Conservation (phyloP, 2,329 filamentous ascomycete genomes). For the Ilyonectria robusta region DNA sequence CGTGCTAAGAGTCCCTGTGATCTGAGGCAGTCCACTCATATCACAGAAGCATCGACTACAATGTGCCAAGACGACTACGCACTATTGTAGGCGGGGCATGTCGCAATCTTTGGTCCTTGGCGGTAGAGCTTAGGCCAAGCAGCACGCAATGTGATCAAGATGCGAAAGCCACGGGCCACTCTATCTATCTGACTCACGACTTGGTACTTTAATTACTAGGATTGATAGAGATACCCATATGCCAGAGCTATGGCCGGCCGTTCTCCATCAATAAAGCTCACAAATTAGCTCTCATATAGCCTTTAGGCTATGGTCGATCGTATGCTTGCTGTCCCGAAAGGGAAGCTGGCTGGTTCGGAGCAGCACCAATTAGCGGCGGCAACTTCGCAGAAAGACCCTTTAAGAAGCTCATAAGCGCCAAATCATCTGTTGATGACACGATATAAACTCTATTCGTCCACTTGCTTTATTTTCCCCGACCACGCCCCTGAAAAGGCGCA, state of each 20-base stretch:
- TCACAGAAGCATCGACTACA: neutral
- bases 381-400: neutral
- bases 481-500: neutral
- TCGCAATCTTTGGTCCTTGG: neutral
- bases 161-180: neutral
- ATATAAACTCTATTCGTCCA: neutral
- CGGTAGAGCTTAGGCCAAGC: neutral
- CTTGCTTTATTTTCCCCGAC: neutral
- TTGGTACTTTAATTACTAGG: neutral
- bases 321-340: neutral
- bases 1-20: neutral
- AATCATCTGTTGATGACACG: conserved; percentile 4
- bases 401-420: neutral
- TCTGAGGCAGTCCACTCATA: neutral
- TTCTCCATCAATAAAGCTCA: neutral
- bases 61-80: neutral
- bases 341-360: neutral
- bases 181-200: neutral
- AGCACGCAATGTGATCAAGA: neutral
- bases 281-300: neutral
- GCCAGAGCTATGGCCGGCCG: neutral
- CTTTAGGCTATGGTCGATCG: neutral
- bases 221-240: neutral
- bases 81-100: neutral
- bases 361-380: neutral